Base-by-base conservation (phyloP, 1,284 basidiomycete genomes). In the Microbotryum intermedium region DNA sequence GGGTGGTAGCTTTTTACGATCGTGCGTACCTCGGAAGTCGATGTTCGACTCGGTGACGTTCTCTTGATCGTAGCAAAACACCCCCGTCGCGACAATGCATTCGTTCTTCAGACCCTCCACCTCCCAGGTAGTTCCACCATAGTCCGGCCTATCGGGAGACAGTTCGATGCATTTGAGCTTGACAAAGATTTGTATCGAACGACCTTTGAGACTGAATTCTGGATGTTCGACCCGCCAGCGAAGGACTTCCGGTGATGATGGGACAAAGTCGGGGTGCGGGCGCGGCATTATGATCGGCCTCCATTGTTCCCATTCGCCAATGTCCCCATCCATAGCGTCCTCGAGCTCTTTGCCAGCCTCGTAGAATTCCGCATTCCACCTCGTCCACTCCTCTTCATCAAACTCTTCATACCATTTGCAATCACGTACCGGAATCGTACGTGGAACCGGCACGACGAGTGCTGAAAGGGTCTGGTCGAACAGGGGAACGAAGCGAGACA, bases 31-130 rank as follows among this genome's bases (percentile, higher is more conserved):
- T 1, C 61, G 46, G 51, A 67, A 67, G 13, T 55, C 56, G 11
- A 68, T 57, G 16, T 43, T 39, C 13, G 58, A 60, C 10, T 60
- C 47, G 7, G 50, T 54, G n/a, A 69, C 54, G 44, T 68, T 67
- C 10, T 69, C 48, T 25, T 63, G 47, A 54, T 56, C 62, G 55
- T 67, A 64, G 58, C 77, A 80, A 55, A 80, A 79, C 18, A 80
- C 73, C 1, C 75, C 76, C 1, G 76, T 79, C 10, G 78, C 80
- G 3, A 78, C 78, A 49, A 82, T 82, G 53, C 74, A 72, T 65
- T 79, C 79, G 62, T 80, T 82, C 60, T 75, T 70, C 80, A 81
- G 82, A 25, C 81, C 81, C 69, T 80, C 79, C 23, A 82, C 80
- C 54, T 79, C 80, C 81, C 81, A 83, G 11, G 70, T 68, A 5